Percentiles rank a stretch among this genome's conserved stretches.
Conservation (phyloP, 768 basidiomycete genomes). For the Punctularia strigosozonata region DNA sequence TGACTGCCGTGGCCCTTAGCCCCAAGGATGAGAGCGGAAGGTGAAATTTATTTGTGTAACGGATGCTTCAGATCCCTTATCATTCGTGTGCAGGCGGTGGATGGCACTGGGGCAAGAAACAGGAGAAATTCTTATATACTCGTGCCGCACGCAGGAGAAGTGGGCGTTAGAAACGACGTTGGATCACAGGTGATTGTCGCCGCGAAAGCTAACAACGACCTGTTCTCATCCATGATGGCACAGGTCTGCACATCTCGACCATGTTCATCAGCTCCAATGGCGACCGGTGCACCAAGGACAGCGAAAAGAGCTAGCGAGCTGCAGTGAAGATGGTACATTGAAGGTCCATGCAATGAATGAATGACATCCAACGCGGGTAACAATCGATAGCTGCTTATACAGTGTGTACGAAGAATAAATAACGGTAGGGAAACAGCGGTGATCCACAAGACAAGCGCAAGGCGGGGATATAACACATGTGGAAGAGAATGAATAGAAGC, state of each 20-base stretch:
- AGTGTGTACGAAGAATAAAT: conserved; percentile 14
- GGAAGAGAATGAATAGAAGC: conserved; percentile 12
- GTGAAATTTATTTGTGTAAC: conserved; percentile 19
- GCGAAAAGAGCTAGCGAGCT: conserved; percentile 56
- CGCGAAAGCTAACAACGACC: too few species aligned
- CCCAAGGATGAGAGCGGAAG: conserved; percentile 23
- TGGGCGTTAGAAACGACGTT: conserved; percentile 40
- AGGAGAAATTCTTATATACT: conserved; percentile 61
- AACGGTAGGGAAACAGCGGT: conserved; percentile 46
- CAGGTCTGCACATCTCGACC: conserved; percentile 66
- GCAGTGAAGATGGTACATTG: conserved; percentile 89
- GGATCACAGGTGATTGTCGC: conserved; percentile 44
- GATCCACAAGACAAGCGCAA: conserved; percentile 55
- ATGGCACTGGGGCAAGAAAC: conserved; percentile 81
- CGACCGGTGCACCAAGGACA: conserved; percentile 28
- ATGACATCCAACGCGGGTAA: conserved; percentile 28
- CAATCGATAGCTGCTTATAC: too few species aligned
- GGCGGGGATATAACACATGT: conserved; percentile 59
- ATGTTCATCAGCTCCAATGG: conserved; percentile 79
- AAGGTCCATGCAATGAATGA: conserved; percentile 55
- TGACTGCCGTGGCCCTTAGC: conserved; percentile 70
- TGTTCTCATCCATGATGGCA: conserved; percentile 1
- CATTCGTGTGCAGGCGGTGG: conserved; percentile 6
- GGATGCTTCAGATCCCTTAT: not conserved
- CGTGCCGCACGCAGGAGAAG: conserved; percentile 22